Base-by-base conservation (phyloP, 305 asterid genomes). In the Fraxinus nigra region DNA sequence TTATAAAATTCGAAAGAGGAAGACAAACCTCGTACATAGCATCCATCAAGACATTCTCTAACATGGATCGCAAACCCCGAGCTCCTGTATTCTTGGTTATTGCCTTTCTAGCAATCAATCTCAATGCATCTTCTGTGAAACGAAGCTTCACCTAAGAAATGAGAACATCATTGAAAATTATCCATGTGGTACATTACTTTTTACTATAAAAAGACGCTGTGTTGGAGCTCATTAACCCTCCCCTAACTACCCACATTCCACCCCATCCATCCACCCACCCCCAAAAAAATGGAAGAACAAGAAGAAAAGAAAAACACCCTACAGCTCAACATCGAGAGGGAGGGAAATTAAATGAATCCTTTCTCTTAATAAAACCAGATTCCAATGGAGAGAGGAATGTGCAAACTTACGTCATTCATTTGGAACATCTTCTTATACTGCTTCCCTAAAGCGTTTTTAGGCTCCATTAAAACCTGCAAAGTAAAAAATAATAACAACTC, bases 361-460 rank as follows among this genome's bases (percentile, higher is more conserved):
- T 7, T 75, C 59, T 54, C 33, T 78, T 33, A 48, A 35, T 78
- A 51, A 69, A 18, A 70, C 38, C 7, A 32, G 70, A 74, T 56
- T 34, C 48, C 20, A 7, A 76, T 32, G 40, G 59, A 77, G 76
- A 38, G 51, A 40, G 51, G 16, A 63, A 38, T 48, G 86, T 5
- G 56, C 79, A 76, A 80, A 87, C 92, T 85, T 85, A 92, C 99
- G 84, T 92, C 94, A 70, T 95, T 95, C 99, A 95, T 95, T 81
- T 89, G 92, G 89, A 95, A 95, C 99, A 95, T 85, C 88, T 95
- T 95, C 82, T 86, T 93, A 69, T 95, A 95, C 88, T 95, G 99
- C 93, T 95, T 95, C 81, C 97, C 97, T 77, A 93, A 82, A 4
- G 99, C 97, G 79, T 93, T 95, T 84, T 92, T 95, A 38, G 99